Conservation (phyloP, 495 filamentous ascomycete species). For the Aspergillus campestris region DNA sequence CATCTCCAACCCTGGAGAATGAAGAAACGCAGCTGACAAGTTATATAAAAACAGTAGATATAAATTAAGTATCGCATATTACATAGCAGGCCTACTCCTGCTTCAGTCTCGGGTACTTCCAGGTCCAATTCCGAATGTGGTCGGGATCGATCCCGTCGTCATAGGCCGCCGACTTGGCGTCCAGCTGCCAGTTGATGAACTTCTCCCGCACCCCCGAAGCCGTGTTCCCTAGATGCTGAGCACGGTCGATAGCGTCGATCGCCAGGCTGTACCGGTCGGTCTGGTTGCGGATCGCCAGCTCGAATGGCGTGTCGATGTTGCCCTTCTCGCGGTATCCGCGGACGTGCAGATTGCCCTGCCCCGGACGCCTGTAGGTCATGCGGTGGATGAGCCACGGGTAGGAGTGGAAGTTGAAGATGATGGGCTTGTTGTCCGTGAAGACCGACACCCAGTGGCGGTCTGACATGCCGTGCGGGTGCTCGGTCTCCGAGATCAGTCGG, state of each 20-base stretch:
- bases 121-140: constrained; percentile 56
- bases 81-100: constrained; percentile 1
- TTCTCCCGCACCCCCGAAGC: constrained; percentile 50
- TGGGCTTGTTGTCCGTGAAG: constrained; percentile 58
- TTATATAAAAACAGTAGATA: too few relatives aligned
- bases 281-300: constrained; percentile 62
- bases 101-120: constrained; percentile 35
- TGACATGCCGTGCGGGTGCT: constrained; percentile 60
- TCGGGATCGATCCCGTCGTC: constrained; percentile 58
- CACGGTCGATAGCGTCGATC: constrained; percentile 62
- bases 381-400: constrained; percentile 71
- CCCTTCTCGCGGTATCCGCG: constrained; percentile 69
- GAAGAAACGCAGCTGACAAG: too few relatives aligned
- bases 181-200: constrained; percentile 50
- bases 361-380: constrained; percentile 59
- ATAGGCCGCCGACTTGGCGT: constrained; percentile 49
- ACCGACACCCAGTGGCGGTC: constrained; percentile 53
- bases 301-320: constrained; percentile 68
- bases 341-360: constrained; percentile 56
- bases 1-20: too few relatives aligned
- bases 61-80: too few relatives aligned
- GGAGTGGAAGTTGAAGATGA: constrained; percentile 74
- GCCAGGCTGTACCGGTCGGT: constrained; percentile 64
- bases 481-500: constrained; percentile 54
- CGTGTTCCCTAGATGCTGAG: constrained; percentile 47